Base-by-base conservation (phyloP, 2,329 filamentous ascomycete genomes). In the Beauveria varroae region DNA sequence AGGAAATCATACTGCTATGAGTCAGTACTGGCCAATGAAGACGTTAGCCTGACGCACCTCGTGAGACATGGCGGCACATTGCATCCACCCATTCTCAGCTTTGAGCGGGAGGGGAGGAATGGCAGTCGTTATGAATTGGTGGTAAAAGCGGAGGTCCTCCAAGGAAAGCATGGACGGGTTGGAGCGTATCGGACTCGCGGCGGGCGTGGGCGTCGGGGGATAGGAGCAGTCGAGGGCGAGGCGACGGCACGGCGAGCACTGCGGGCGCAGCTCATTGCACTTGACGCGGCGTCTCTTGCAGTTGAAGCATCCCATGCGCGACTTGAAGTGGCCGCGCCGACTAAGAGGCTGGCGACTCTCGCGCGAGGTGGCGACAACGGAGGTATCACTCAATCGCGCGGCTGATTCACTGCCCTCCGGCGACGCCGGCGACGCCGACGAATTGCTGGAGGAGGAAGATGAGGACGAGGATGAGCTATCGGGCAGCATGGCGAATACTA, bases 101-200 rank as follows among this genome's bases (percentile, higher is more conserved):
- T 65, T 64, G 1, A 76, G 62, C 6, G 74, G 75, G 9, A 76
- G 59, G 1, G 73, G 71, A 2, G 74, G 74, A 49, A 73, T 73
- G 5, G 78, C 79, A 2, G 73, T 67, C 1, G 76, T 70, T 14
- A 82, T 65, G 63, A 81, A 82, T 63, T 81, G 79, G 62, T 81
- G 78, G 63, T 81, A 81, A 64, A 80, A 79, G 8, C 76, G 71
- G 68, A 82, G 72, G 64, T 82, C 79, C 47, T 78, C 71, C 18
- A 75, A 66, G 28, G 69, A 71, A 61, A 79, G 77, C 34, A 54
- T 61, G 26, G 66, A 63, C 28, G 64, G 49, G 8, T 63, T 56
- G 41, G 65, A 55, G 18, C 64, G 59, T 18, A 65, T 53, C 9
- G 54, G 54, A 22, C 44, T 43, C 0, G 47, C 34, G 53, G 37